Percentiles rank a stretch among this genome's conserved stretches.
These are phyloP conservation scores for Lentinula raphanica DNA, from an alignment of 768 basidiomycete genomes.

Conservation along the genomic window DNA sequence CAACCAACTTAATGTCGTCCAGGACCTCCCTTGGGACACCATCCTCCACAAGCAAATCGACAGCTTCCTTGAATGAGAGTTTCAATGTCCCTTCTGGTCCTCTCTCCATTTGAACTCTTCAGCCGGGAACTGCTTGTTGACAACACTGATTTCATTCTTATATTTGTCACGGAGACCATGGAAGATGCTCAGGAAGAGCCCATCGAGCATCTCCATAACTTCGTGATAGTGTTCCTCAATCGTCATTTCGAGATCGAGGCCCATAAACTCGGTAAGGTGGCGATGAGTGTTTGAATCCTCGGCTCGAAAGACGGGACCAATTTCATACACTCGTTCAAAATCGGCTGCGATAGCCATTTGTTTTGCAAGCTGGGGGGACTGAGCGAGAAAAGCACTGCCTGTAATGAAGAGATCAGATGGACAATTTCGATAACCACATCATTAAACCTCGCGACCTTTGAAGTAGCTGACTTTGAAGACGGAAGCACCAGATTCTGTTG, in stretches of 20 bases:
- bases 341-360: slow-evolving; percentile 99
- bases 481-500: slow-evolving; percentile 93
- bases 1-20: slow-evolving; percentile 80
- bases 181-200: slow-evolving; percentile 84
- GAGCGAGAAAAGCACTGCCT: slow-evolving; percentile 91
- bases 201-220: slow-evolving; percentile 88
- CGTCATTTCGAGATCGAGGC: slow-evolving; percentile 97
- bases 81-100: slow-evolving; percentile 85
- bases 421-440: background rate
- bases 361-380: slow-evolving; percentile 95
- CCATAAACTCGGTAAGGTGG: slow-evolving; percentile 97
- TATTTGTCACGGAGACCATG: slow-evolving; percentile 71
- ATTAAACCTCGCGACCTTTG: slow-evolving; percentile 55
- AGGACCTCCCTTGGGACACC: slow-evolving; percentile 72
- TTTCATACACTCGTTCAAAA: slow-evolving; percentile 97
- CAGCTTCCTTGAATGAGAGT: slow-evolving; percentile 82
- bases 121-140: slow-evolving; percentile 85
- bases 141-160: slow-evolving; percentile 73
- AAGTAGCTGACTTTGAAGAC: slow-evolving; percentile 99
- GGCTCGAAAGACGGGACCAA: slow-evolving; percentile 94
- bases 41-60: slow-evolving; percentile 81
- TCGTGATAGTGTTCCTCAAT: slow-evolving; percentile 99
- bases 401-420: background rate
- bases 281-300: slow-evolving; percentile 97
- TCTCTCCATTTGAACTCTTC: slow-evolving; percentile 96